phyloP scores from a whole-genome alignment of 2,329 filamentous ascomycete genomes.

The Tolypocladium paradoxum region DNA sequence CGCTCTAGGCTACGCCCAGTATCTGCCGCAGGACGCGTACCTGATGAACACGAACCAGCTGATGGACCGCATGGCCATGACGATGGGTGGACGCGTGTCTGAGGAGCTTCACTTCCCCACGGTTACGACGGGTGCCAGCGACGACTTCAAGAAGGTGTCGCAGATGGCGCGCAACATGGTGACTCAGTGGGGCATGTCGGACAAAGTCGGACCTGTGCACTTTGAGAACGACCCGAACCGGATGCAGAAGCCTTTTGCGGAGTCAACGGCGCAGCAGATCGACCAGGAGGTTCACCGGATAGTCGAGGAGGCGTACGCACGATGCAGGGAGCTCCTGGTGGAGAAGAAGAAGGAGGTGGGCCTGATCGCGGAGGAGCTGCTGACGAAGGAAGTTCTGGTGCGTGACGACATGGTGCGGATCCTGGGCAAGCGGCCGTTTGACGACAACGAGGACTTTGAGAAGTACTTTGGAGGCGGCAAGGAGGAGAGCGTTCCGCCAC shows the following conservation, averaged over 20 bases:
- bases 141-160: constrained; percentile 98
- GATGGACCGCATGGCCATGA: constrained; percentile 99
- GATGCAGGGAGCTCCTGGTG: constrained; percentile 72
- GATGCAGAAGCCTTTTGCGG: constrained; percentile 89
- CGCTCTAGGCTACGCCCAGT: constrained; percentile 91
- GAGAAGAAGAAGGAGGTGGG: constrained; percentile 85
- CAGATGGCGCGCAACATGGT: constrained; percentile 96
- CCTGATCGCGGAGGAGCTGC: constrained; percentile 82
- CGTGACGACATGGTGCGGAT: constrained; percentile 88
- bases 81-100: constrained; percentile 84
- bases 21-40: constrained; percentile 89
- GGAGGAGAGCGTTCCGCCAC: constrained; percentile 46
- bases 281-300: constrained; percentile 86
- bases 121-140: constrained; percentile 86
- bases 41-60: constrained; percentile 92
- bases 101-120: constrained; percentile 96
- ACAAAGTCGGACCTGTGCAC: constrained; percentile 85
- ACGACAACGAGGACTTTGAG: constrained; percentile 75
- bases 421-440: constrained; percentile 73
- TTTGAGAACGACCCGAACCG: constrained; percentile 77
- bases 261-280: constrained; percentile 85
- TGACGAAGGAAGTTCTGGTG: constrained; percentile 82
- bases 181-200: constrained; percentile 97
- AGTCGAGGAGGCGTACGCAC: constrained; percentile 82
- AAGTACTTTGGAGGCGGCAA: constrained; percentile 76